A percentile compares a stretch with the other conserved stretches of the same genome.
Conservation (phyloP, 768 basidiomycete genomes). For the Dendrothele bispora region DNA sequence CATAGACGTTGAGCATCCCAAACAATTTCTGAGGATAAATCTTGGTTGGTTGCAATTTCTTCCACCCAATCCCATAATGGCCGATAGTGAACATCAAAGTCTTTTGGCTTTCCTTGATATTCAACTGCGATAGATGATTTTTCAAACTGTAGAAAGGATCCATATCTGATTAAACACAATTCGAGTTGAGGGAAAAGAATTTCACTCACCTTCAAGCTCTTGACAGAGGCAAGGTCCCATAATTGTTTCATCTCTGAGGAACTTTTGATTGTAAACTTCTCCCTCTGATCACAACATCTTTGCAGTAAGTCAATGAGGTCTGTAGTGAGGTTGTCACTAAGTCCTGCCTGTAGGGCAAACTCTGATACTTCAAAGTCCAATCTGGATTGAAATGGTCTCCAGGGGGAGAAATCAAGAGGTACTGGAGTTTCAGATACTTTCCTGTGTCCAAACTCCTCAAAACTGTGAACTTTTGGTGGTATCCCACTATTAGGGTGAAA, state of each 20-base stretch:
- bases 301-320: neutral
- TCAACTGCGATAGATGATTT: constrained; percentile 14
- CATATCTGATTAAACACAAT: constrained; percentile 4
- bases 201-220: constrained; percentile 1
- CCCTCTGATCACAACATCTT: neutral
- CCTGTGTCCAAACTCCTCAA: constrained; percentile 1
- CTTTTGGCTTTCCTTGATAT: constrained; percentile 15
- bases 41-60: constrained; percentile 25
- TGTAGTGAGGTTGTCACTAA: constrained; percentile 7
- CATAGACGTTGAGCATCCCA: constrained; percentile 31
- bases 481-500: constrained; percentile 8
- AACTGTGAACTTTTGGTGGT: neutral
- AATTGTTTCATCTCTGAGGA: neutral
- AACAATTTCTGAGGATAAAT: constrained; percentile 20
- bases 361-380: constrained; percentile 12
- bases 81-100: constrained; percentile 19
- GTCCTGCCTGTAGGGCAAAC: constrained; percentile 9
- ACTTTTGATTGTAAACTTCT: neutral
- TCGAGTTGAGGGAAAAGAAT: neutral
- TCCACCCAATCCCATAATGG: constrained; percentile 25
- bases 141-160: constrained; percentile 17
- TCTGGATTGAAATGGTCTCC: constrained; percentile 4
- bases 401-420: neutral
- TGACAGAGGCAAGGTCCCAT: neutral
- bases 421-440: neutral